Evolutionary conservation across 1,284 basidiomycete species (phyloP).

Genomic region (Cutaneotrichosporon arboriforme): DNA sequence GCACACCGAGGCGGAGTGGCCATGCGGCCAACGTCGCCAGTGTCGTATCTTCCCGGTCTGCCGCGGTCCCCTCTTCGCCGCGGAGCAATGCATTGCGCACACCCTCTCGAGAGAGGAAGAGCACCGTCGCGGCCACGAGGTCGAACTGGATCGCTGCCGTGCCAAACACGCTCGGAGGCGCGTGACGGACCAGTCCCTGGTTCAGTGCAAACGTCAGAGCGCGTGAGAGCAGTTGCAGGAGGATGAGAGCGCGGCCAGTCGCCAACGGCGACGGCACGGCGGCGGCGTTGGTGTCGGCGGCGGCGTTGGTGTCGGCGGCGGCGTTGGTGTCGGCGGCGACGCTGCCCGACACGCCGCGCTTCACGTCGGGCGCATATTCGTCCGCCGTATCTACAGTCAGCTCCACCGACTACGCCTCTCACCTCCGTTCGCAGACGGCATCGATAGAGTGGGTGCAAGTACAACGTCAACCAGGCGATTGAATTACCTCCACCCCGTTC

Average conservation of each 20-base stretch:
- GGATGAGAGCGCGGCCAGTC: slow-evolving; percentile 66
- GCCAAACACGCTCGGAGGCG: slow-evolving; percentile 78
- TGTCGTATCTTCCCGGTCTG: neutral
- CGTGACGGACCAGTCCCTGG: slow-evolving; percentile 72
- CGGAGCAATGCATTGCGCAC: slow-evolving; percentile 71
- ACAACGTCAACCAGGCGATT: too few species aligned
- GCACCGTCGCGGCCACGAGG: slow-evolving; percentile 75
- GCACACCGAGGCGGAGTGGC: slow-evolving; percentile 56
- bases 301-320: too few species aligned
- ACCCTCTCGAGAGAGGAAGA: slow-evolving; percentile 88
- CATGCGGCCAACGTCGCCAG: slow-evolving; percentile 51
- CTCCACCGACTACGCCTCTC: too few species aligned
- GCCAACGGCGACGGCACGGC: neutral
- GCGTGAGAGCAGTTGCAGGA: slow-evolving; percentile 77
- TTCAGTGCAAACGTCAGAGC: slow-evolving; percentile 82
- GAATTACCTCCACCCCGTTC: neutral
- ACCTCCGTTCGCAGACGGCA: too few species aligned
- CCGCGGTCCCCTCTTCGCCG: neutral
- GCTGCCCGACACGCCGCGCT: too few species aligned
- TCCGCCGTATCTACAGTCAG: too few species aligned
- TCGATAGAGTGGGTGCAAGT: too few species aligned
- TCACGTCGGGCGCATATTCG: too few species aligned
- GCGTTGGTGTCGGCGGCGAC: too few species aligned
- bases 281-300: neutral
- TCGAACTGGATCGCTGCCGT: slow-evolving; percentile 82